Base-by-base conservation (phyloP, 495 filamentous ascomycete genomes). In the Xylaria castorea region DNA sequence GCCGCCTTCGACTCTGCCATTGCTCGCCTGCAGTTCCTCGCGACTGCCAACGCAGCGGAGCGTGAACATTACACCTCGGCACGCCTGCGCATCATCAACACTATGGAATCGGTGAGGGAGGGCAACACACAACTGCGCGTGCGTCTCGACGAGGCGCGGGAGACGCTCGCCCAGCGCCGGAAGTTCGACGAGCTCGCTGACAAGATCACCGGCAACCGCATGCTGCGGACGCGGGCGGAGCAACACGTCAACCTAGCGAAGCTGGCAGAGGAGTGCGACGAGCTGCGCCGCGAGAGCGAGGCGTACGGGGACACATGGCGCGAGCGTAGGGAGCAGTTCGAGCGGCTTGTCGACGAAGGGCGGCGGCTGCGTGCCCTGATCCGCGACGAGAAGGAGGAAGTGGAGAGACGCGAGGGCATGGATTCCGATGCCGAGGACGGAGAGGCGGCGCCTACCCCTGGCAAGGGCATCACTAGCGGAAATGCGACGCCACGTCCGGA, bases 321-420 rank as follows among this genome's bases (percentile, higher is more conserved):
- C 22, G 94, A 97, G 79, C 86, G 97, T 44, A 82, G 94, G 51
- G 92, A 92, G 76, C 94, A 97, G 82, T 99, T 98, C 81, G 92
- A 91, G 16, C 86, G 89, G 74, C 96, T 99, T 78, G 92, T 97
- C 71, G 94, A 94, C 50, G 95, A 98, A 84, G 92, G 94, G 5
- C 92, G 92, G 90, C 87, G 93, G 72, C 86, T 98, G 75, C 86
- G 94, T 62, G 88, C 91, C 42, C 83, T 97, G 76, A 98, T 99
- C 75, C 89, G 93, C 53, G 94, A 98, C 81, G 94, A 98, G 85
- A 98, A 98, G 81, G 96, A 98, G 80, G 96, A 97, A 82, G 85
- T 88, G 4, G 88, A 90, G 72, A 80, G 88, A 9, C 83, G 87
- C 34, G 88, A 97, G 79, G 95, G 95, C 38, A 97, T 96, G 76